phyloP scores from a whole-genome alignment of 1,284 basidiomycete genomes.

The Rhodotorula sp. region DNA sequence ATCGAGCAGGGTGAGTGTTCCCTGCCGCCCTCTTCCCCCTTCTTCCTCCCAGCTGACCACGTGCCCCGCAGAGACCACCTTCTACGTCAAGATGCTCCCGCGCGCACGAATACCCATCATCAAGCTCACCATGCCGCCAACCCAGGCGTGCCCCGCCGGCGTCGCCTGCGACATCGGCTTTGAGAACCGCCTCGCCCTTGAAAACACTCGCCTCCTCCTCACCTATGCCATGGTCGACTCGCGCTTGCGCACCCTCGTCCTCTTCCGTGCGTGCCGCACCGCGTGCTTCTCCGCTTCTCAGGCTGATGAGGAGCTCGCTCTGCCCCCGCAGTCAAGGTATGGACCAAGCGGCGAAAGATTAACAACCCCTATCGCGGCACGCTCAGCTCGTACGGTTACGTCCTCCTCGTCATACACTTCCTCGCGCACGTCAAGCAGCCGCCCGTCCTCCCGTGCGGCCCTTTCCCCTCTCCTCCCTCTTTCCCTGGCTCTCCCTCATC shows the following conservation, averaged over 20 bases:
- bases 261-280: constrained; percentile 87
- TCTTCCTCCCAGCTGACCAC: background rate
- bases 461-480: constrained; percentile 60
- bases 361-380: constrained; percentile 98
- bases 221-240: constrained; percentile 98
- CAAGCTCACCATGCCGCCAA: constrained; percentile 89
- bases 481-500: constrained; percentile 63
- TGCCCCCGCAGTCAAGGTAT: constrained; percentile 79
- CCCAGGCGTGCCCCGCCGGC: constrained; percentile 76
- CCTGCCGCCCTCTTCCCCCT: background rate
- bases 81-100: constrained; percentile 92
- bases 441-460: constrained; percentile 70
- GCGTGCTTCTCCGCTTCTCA: background rate
- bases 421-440: constrained; percentile 95
- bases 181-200: constrained; percentile 92
- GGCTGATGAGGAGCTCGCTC: too few species aligned
- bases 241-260: constrained; percentile 86
- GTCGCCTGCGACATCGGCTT: constrained; percentile 98
- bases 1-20: constrained; percentile 76
- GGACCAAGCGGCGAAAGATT: constrained; percentile 97
- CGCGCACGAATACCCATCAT: constrained; percentile 98
- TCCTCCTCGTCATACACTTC: constrained; percentile 95
- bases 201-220: constrained; percentile 93
- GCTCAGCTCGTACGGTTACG: constrained; percentile 95
- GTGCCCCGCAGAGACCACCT: constrained; percentile 81